Evolutionary conservation across 106 monocot genomes (phyloP), one percentile per base, ranked within the genome.

Genomic region (Vanilla planifolia): DNA sequence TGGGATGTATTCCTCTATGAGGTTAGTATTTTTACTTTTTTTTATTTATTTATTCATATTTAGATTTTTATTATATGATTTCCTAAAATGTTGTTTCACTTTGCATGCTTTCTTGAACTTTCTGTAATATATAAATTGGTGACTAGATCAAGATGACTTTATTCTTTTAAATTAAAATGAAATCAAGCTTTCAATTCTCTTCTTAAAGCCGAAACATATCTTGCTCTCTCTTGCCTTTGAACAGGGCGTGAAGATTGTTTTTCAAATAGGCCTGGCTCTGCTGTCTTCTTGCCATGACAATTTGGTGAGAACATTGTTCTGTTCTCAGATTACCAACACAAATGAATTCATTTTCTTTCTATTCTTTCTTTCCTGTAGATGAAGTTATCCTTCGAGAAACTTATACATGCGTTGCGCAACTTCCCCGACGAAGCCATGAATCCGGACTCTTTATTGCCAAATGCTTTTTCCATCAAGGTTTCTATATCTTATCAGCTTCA

Each of bases 1-100:
- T 98, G 98, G 98, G 98, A 98, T 79, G 87, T 92, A n/a, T 98
- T 96, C 63, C 85, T 98, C 7, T 85, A 75, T 55, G 98, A 98
- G 92, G 98, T 98, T 69, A 70, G 88, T 73, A 25, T 33, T 71
- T 35, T 37, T 63, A 26, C 14, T 48, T 62, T 5, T 1, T n/a
- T n/a, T n/a, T n/a, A n/a, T n/a, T n/a, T 65, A 3, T 57, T 57
- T 20, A 20, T 57, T 36, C 35, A 57, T 22, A 8, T 24, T 8
- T 3, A 50, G 26, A 50, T 50, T 1, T 25, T 26, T 24, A 23
- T 55, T 55, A 32, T 13, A 32, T 55, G 53, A 30, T 48, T n/a
- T n/a, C n/a, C n/a, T n/a, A n/a, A n/a, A n/a, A n/a, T n/a, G n/a
- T n/a, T n/a, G n/a, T n/a, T n/a, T n/a, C n/a, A n/a, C n/a, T n/a